A percentile compares a stretch with the other conserved stretches of the same genome.
Evolutionary conservation across 371 early-diverging fungal genomes (phyloP).

Genomic region (Fennellomyces sp.): DNA sequence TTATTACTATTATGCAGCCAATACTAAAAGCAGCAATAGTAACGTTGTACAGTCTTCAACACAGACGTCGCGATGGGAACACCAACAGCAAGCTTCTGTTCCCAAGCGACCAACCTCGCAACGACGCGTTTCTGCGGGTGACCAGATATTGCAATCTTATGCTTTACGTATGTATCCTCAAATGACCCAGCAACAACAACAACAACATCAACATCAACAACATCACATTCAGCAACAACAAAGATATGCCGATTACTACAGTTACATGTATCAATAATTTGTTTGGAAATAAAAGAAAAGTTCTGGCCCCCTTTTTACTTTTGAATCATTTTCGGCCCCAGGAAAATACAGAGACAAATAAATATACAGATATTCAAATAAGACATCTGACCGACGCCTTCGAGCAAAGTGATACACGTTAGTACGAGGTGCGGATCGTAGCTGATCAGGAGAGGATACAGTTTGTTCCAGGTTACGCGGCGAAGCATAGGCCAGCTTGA

Average conservation of each 20-base stretch:
- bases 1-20: not conserved
- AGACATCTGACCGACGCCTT: not conserved
- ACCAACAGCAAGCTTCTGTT: too few relatives aligned
- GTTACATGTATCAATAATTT: slow-evolving; percentile 5
- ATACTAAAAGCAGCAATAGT: not conserved
- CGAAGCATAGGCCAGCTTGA: not conserved
- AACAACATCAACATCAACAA: not conserved
- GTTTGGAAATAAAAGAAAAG: not conserved
- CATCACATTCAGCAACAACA: not conserved
- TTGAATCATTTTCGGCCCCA: not conserved
- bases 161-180: too few relatives aligned
- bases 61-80: not conserved
- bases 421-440: not conserved
- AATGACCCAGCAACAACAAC: slow-evolving; percentile 1
- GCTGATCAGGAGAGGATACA: not conserved
- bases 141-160: too few relatives aligned
- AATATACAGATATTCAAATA: not conserved
- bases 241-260: slow-evolving; percentile 5
- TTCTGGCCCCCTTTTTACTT: not conserved
- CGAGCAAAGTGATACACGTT: not conserved
- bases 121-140: too few relatives aligned
- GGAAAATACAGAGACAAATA: not conserved
- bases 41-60: not conserved
- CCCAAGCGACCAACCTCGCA: too few relatives aligned
- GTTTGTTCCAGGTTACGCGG: not conserved